Evolutionary conservation across 2,329 filamentous ascomycete species (phyloP).

Genomic region (Diplodia intermedia): DNA sequence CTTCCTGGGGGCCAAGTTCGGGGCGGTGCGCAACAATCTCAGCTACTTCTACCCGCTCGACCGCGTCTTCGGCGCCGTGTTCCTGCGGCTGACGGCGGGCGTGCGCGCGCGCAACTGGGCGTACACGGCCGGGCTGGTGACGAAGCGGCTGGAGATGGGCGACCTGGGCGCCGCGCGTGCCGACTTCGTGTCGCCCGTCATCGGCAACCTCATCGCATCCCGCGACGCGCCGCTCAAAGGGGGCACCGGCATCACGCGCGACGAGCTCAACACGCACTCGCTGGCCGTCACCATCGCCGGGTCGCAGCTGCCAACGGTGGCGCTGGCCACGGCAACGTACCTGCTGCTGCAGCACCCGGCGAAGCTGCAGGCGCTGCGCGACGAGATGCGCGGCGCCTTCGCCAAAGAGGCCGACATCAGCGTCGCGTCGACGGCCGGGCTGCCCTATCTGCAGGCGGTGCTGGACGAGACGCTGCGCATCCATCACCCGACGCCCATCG

Average conservation of each 20-base stretch:
- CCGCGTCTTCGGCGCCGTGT: not conserved
- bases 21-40: not conserved
- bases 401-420: not conserved
- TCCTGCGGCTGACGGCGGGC: not conserved
- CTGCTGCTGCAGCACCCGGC: not conserved
- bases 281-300: slow-evolving; percentile 2
- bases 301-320: not conserved
- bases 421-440: not conserved
- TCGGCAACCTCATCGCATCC: not conserved
- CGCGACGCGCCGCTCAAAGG: not conserved
- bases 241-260: not conserved
- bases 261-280: slow-evolving; percentile 3
- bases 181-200: slow-evolving; percentile 1
- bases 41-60: not conserved
- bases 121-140: not conserved
- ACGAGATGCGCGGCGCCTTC: not conserved
- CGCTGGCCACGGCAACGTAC: not conserved
- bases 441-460: not conserved
- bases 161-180: not conserved
- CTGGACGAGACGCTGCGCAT: not conserved
- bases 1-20: not conserved
- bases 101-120: not conserved
- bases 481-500: not conserved
- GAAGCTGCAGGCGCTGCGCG: not conserved
- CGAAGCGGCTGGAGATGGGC: slow-evolving; percentile 3